Percentiles rank a stretch among this genome's conserved stretches.
Evolutionary conservation across 306 rosid genomes (phyloP).

Genomic region (Fragaria nilgerrensis): DNA sequence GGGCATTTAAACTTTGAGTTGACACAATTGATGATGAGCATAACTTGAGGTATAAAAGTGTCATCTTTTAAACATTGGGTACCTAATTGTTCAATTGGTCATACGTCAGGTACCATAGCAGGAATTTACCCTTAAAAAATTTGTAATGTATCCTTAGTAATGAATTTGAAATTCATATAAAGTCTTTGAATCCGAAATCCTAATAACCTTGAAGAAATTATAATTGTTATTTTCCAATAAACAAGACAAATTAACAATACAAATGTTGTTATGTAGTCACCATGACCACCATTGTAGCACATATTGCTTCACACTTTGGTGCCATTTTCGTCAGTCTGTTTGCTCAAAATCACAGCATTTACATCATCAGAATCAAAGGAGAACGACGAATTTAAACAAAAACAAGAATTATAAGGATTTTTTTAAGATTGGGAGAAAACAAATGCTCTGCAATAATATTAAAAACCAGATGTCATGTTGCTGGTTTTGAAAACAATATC

Average conservation of each 20-base stretch:
- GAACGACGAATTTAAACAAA: background rate
- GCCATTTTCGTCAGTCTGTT: background rate
- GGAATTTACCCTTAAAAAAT: no score
- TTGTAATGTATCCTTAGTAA: background rate
- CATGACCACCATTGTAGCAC: background rate
- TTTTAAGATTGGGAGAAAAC: background rate
- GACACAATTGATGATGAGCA: no score
- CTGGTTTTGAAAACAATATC: constrained; percentile 12
- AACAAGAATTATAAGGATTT: background rate
- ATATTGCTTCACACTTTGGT: background rate
- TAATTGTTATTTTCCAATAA: background rate
- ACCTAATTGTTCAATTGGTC: no score
- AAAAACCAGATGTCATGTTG: background rate
- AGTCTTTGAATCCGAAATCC: background rate
- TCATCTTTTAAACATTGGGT: no score
- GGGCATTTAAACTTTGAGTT: no score
- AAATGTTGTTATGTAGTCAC: background rate
- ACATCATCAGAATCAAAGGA: background rate
- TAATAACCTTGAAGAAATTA: background rate
- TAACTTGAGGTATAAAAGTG: no score
- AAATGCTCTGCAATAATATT: background rate
- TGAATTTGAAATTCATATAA: no score
- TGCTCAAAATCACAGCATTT: background rate
- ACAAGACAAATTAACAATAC: background rate
- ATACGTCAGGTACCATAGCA: no score